Base-by-base conservation (phyloP, 139 green algal genomes). In the Yamagishiella unicocca region DNA sequence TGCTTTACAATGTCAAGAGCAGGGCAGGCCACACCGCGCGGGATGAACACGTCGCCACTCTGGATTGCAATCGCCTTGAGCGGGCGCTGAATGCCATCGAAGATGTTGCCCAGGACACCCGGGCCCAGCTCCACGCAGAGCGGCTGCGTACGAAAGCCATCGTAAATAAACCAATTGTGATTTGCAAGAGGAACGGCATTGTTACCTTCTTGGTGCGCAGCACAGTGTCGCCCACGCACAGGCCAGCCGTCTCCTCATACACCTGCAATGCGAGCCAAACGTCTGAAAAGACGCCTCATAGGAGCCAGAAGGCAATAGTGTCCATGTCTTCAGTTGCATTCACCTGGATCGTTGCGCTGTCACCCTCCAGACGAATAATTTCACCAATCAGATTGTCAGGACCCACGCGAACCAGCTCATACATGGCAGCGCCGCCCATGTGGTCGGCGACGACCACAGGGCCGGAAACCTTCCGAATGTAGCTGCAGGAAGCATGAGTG, bases 71-170 rank as follows among this genome's bases (percentile, higher is more conserved):
- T 99, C 22, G 89, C 86, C 90, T 97, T 98, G 14, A 99, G 93
- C 9, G 98, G 98, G n/a, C 98, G 95, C 93, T 99, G 98, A 75
- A 99, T 99, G 35, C 98, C 98, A 82, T 99, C 98, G 88, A 99
- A 99, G 58, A 99, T 99, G 87, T 97, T 98, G 88, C 95, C 96
- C 87, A 99, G 88, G 88, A 99, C 95, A 58, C 98, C 98, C 54
- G 98, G 98, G 33, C 98, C 98, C 43, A 99, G 94, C 92, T 99
- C 97, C 85, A 99, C 97, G 31, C 94, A 98, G 76, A 99, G 92
- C 7, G 98, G 98, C 95, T 98, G 93, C 90, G 88, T 0, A 62
- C 54, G 7, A 37, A 77, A 42, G 1, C 31, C 9, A 31, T 45
- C 19, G 25, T 43, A 29, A 58, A 35, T 50, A 46, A 40, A 67